Base-by-base conservation (phyloP, 176 grass and related monocot species). In the Elymus sibiricus region DNA sequence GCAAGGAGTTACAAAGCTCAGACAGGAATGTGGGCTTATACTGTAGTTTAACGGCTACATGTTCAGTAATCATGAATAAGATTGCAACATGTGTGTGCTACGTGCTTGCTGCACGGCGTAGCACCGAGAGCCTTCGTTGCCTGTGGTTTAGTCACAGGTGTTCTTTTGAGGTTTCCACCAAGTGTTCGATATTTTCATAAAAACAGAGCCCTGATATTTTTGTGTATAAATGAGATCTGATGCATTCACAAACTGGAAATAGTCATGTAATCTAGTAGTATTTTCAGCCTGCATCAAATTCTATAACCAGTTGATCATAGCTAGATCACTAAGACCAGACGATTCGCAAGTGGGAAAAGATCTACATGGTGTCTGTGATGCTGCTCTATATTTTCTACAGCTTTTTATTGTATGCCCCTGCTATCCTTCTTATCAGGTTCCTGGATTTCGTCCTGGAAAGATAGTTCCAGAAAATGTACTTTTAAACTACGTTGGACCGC, bases 381-480 rank as follows among this genome's bases (percentile, higher is more conserved):
- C 11, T 44, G 9, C 34, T 62, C 21, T 74, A 72, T 59, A 72
- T 55, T 60, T 4, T 59, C 8, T 70, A 32, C 67, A 68, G 19
- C n/a, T 49, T 74, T 32, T 71, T 21, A 44, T 91, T 38, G 85
- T 78, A 85, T 64, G 10, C 16, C 42, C 31, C 3, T 84, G 66
- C 12, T 90, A 3, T 83, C 31, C 66, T 46, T 83, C 19, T 87
- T 79, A 16, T 85, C 87, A 98, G 97, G 82, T 96, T 86, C 93
- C 92, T 87, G 97, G 97, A 83, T 98, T 98, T 93, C 92, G 92
- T 31, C 88, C 91, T 17, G 94, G 94, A 65, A 89, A 96, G 51
- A 79, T 72, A 64, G 56, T 98, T 80, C 94, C 94, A 80, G 94
- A 98, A 77, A 94, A 90, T 79, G 40, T 98, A 47, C 90, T 96